Evolutionary conservation across 2,329 filamentous ascomycete species (phyloP), one percentile per base, ranked within the genome.

Genomic region (Penicillium sp.): DNA sequence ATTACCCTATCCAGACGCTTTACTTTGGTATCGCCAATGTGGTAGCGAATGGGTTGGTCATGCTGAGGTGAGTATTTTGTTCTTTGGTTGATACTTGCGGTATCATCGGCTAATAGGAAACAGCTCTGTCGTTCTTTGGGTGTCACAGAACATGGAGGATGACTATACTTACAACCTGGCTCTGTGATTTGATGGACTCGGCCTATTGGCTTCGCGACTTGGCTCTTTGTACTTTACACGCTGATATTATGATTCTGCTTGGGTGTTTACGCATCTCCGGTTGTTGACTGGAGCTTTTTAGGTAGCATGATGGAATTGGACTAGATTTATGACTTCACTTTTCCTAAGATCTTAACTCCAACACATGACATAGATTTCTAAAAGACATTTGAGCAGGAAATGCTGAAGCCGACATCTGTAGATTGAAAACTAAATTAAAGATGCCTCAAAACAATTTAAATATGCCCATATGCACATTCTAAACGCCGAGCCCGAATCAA

Each of bases 61-160:
- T 89, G 85, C 70, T 88, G 62, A 89, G 86, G 85, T 87, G 74
- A 68, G 79, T 76, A 26, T n/a, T 46, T 24, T 31, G 33, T 7
- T 14, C 22, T 35, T 9, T 19, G 35, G 26, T 41, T 10, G 14
- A 21, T 19, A 46, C 4, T 39, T 61, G 45, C 14, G 8, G 29
- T 33, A 49, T 48, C 9, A 37, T 11, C 45, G 19, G 27, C 55
- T 59, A 48, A 61, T 60, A 55, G 48, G 11, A 57, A 39, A 19
- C 64, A 88, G 86, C 68, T 85, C 84, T 26, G 79, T 84, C 48
- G 83, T 88, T 37, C 80, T 89, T 33, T 89, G 86, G 86, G 80
- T 89, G 27, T 86, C 84, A 51, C 87, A 89, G 78, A 89, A 89
- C 67, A 88, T 89, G 76, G 87, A 89, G 71, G 86, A 89, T 65